A percentile compares a stretch with the other conserved stretches of the same genome.
Conservation (phyloP, 345 rosid genomes). For the Lagerstroemia speciosa region DNA sequence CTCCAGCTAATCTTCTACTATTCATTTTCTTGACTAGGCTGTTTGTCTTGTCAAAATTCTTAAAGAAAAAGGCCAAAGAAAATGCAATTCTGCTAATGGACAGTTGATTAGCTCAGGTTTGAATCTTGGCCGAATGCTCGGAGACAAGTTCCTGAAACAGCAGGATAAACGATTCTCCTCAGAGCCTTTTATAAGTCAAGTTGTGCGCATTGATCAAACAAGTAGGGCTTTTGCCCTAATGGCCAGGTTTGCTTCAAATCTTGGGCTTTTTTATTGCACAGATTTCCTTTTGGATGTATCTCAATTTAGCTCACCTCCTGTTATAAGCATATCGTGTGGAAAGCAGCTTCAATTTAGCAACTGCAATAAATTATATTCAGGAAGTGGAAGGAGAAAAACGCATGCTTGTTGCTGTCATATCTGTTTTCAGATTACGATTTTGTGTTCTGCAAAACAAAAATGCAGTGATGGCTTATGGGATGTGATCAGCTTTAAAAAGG, state of each 20-base stretch:
- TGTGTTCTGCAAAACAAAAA: background rate
- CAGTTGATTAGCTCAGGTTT: slow-evolving; percentile 38
- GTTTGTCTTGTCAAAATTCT: background rate
- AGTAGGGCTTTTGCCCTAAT: slow-evolving; percentile 55
- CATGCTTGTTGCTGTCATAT: background rate
- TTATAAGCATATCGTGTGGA: no score
- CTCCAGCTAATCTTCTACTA: background rate
- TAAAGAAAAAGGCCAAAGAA: background rate
- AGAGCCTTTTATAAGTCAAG: slow-evolving; percentile 74
- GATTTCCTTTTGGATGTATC: no score
- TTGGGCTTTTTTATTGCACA: no score
- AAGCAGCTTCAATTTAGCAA: no score
- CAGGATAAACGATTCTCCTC: slow-evolving; percentile 80
- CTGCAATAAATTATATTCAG: no score
- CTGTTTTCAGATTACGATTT: background rate
- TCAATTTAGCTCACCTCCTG: no score
- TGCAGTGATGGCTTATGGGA: slow-evolving; percentile 96
- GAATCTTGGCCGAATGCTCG: slow-evolving; percentile 93
- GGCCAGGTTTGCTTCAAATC: slow-evolving; percentile 58
- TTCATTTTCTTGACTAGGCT: background rate
- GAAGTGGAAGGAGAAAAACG: background rate
- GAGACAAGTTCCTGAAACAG: slow-evolving; percentile 88
- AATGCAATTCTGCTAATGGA: background rate
- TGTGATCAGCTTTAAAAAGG: slow-evolving; percentile 62
- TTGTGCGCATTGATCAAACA: slow-evolving; percentile 46